Base-by-base conservation (phyloP, 2,329 filamentous ascomycete species). In the Arthrobotrys musiformis region DNA sequence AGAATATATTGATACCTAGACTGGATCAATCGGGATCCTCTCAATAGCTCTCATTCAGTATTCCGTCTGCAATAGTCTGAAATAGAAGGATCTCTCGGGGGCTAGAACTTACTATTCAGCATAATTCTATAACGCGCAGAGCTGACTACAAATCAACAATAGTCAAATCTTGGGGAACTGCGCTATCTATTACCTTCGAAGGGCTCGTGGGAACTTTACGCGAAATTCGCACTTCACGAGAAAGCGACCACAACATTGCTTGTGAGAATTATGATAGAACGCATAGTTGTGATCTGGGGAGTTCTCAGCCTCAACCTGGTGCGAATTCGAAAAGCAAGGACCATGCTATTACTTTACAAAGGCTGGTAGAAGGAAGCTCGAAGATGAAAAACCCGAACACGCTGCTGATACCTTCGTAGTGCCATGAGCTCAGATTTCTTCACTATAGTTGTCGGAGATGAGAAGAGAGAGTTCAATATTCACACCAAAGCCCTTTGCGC, bases 401-500 rank as follows among this genome's bases (percentile, higher is more conserved):
- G n/a, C n/a, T n/a, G n/a, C n/a, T n/a, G n/a, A n/a, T n/a, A n/a
- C n/a, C n/a, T n/a, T n/a, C n/a, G n/a, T n/a, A 64, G 60, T 28
- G 28, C 60, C 17, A 48, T 64, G 42, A 35, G 17, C 42, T 64
- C 60, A 4, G 63, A 76, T n/a, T 58, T 76, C 13, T 69, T 69
- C 19, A 40, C 42, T 0, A 19, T 76, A 13, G 19, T 69, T 22
- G 48, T 76, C n/a, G 70, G 70, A 4, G 24, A 58, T 9, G 44
- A 50, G 7, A 76, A 76, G 40, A 76, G 35, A 7, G 62, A 37
- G 19, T 69, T 54, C 13, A 67, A 68, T n/a, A 64, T 64, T 8
- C 60, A 64, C 42, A 64, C 46, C n/a, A 50, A 64, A 24, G 60
- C 60, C 2, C 37, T 64, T 17, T 64, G 60, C 17, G 42, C 60